phyloP scores from a whole-genome alignment of 768 basidiomycete species.

The Leccinum rimulosum region DNA sequence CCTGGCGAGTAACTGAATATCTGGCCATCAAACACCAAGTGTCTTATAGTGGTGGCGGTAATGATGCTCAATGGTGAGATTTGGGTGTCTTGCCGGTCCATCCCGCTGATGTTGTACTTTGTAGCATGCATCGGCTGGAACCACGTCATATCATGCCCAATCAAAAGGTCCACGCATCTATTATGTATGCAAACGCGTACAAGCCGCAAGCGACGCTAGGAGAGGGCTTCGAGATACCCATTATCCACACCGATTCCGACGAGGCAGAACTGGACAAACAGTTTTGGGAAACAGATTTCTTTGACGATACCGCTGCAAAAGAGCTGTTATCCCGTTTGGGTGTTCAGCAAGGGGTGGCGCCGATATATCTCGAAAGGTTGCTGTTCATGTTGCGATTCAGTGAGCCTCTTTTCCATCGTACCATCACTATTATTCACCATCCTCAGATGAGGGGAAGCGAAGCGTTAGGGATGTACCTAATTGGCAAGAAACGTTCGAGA shows the following conservation, averaged over 20 bases:
- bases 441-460: not conserved
- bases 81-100: not conserved
- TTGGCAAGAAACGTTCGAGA: not conserved
- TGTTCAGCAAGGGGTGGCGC: not conserved
- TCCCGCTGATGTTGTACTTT: not conserved
- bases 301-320: not conserved
- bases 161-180: not conserved
- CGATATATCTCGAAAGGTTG: not conserved
- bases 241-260: not conserved
- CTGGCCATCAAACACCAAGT: not conserved
- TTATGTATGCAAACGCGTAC: not conserved
- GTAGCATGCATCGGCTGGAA: not conserved
- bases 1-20: not conserved
- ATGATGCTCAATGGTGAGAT: not conserved
- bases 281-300: not conserved
- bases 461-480: not conserved
- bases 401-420: not conserved
- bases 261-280: not conserved
- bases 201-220: not conserved
- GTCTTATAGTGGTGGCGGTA: not conserved
- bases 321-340: not conserved
- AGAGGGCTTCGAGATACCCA: not conserved
- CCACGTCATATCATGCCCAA: not conserved
- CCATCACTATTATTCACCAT: not conserved
- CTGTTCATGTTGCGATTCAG: not conserved